A percentile compares a stretch with the other conserved stretches of the same genome.
Evolutionary conservation across 139 green algal genomes (phyloP).

Genomic region (Coelastrella sp.): DNA sequence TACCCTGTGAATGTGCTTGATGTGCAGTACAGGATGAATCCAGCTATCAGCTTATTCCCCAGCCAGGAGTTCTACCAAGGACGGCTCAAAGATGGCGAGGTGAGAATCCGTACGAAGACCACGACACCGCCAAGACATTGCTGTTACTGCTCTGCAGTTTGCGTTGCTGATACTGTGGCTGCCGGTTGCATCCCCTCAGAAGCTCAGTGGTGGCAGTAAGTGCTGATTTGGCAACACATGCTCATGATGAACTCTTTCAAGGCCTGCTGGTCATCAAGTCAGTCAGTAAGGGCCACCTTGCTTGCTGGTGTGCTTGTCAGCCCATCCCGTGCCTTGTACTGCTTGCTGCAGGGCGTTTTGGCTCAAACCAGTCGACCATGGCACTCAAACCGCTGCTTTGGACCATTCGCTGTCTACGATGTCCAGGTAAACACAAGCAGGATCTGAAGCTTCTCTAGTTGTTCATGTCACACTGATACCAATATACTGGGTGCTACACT

Average conservation of each 20-base stretch:
- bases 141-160: too few species aligned
- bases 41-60: constrained; percentile 82
- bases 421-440: neutral
- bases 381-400: constrained; percentile 79
- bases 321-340: neutral
- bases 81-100: constrained; percentile 76
- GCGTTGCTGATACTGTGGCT: too few species aligned
- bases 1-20: constrained; percentile 64
- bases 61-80: constrained; percentile 83
- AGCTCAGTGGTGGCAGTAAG: too few species aligned
- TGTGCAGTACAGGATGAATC: constrained; percentile 92
- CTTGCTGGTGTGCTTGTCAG: neutral
- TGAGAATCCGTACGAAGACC: neutral
- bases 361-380: constrained; percentile 75
- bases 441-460: neutral
- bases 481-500: neutral
- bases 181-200: too few species aligned
- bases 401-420: constrained; percentile 90
- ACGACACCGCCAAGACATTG: too few species aligned
- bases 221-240: too few species aligned
- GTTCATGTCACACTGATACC: neutral
- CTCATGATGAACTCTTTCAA: too few species aligned
- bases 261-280: too few species aligned
- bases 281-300: too few species aligned
- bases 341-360: constrained; percentile 53